Base-by-base conservation (phyloP, 345 rosid genomes). In the Acer campestre region DNA sequence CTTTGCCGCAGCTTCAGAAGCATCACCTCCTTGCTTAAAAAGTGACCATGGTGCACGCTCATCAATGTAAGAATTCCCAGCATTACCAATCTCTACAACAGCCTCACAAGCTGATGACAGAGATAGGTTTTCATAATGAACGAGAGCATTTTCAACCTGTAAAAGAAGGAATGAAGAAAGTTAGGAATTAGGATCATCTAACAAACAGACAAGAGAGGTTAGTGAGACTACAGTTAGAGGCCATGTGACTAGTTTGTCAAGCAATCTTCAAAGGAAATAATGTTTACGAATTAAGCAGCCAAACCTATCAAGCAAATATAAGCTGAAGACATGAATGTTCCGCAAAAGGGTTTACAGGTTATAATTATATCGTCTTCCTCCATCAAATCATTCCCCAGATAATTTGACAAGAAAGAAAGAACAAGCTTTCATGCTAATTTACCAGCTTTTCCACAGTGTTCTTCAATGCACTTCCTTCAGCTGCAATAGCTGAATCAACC, bases 1-100 rank as follows among this genome's bases (percentile, higher is more conserved):
- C 99, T 93, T 93, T 64, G 97, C 92, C 40, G 99, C 99, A 79
- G 88, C 89, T 83, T 89, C 96, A 51, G 93, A 84, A 85, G 93
- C 90, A 75, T 72, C 85, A 79, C 89, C 96, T 46, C 98, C 99
- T 86, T 93, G 80, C 91, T 95, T 95, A 79, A 93, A 95, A 59
- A 84, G 90, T 35, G 93, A 85, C 99, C 99, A 93, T 2, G 99
- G 99, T 18, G 93, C 91, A 64, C 80, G 86, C 69, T 91, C 94
- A 80, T 95, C 93, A 85, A 95, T 89, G 84, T 92, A 93, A 20
- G 80, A 68, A 82, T 95, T 95, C 72, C 99, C 99, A 2, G 94
- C 93, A 84, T 90, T 93, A 76, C 97, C 91, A 31, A 95, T 95
- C 81, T 93, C 99, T 10, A 90, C 80, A 25, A 93, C 91, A 75